Base-by-base conservation (phyloP, 1,139 yeast genomes). In the Pichia sp. region DNA sequence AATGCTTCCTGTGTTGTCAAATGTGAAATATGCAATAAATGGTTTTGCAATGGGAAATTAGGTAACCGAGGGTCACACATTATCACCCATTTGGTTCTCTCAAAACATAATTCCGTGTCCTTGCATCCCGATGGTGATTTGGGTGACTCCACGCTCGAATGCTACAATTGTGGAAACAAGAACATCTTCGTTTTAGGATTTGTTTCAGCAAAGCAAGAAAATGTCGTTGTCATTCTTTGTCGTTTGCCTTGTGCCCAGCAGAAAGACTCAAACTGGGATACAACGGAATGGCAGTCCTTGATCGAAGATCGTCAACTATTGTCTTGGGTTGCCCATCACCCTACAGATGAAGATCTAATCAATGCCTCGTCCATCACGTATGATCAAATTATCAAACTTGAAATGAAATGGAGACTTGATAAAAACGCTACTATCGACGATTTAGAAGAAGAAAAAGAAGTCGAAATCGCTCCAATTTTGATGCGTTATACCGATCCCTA, bases 41-140 rank as follows among this genome's bases (percentile, higher is more conserved):
- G 97, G 97, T 92, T 92, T 68, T 92, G 98, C 72, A 92, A 92
- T 67, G 79, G 88, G n/a, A 81, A 82, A 56, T 75, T 75, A 47
- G 58, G 65, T 8, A 74, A 82, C 8, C 72, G 80, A 8, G 82
- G 92, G 23, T 87, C 96, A 1, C 98, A 92, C 68, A 88, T 90
- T 36, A 84, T 92, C 15, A 87, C 90, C 16, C 98, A 92, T 70
- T 73, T 90, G 67, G 95, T 90, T 40, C 73, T 88, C 64, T 80
- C 97, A 2, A 82, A 87, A 57, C 97, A 92, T 68, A 84, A 85
- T 64, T 75, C 75, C 41, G 92, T 90, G 1, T 76, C 85, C 3
- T 74, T 90, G 51, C 97, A 90, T 67, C 84, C 83, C 44, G 87
- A 87, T 42, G 84, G 93, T 0, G 93, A 88, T 59, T 74, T 90